Base-by-base conservation (phyloP, 1,284 basidiomycete species). In the Ustilago shanxiensis region DNA sequence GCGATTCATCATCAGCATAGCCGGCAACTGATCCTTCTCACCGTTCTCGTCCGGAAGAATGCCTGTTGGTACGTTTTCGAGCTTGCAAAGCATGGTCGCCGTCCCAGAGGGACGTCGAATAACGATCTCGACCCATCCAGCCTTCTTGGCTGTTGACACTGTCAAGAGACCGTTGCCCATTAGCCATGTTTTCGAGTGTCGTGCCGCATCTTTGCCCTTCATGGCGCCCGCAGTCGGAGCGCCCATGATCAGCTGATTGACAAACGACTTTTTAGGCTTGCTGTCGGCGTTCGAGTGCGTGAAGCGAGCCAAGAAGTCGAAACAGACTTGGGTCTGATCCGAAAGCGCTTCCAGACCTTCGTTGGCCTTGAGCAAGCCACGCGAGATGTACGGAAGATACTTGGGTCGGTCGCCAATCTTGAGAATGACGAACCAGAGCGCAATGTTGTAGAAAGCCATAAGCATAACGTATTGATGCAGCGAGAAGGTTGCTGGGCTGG, bases 281-380 rank as follows among this genome's bases (percentile, higher is more conserved):
- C 96, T 94, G 83, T 98, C 95, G 14, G 95, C 95, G 79, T 93
- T 95, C 24, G 93, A 94, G 83, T 96, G 98, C 0, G 96, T 93
- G 85, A 97, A 98, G 18, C 97, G 90, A 20, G 95, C 93, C 8
- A 99, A 89, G 93, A 96, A 99, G 86, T 99, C 97, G 83, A 99
- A 96, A 85, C 95, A 97, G 24, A 98, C 95, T 86, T 98, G 94
- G 0, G 95, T 95, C 52, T 93, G 92, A 78, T 94, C 94, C 83
- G 98, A 95, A 1, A 97, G 88, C 45, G 90, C 88, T 4, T 88
- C 87, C 57, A 91, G 90, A 24, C 90, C 91, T 71, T 94, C 93
- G 86, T 96, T 95, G 13, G 95, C 95, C 49, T 95, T 89, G 14
- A 96, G 88, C 3, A 99, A 89, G 76, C 95, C 93, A 9, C 93